phyloP scores from a whole-genome alignment of 2,329 filamentous ascomycete species.

The Trichothecium sympodiale region DNA sequence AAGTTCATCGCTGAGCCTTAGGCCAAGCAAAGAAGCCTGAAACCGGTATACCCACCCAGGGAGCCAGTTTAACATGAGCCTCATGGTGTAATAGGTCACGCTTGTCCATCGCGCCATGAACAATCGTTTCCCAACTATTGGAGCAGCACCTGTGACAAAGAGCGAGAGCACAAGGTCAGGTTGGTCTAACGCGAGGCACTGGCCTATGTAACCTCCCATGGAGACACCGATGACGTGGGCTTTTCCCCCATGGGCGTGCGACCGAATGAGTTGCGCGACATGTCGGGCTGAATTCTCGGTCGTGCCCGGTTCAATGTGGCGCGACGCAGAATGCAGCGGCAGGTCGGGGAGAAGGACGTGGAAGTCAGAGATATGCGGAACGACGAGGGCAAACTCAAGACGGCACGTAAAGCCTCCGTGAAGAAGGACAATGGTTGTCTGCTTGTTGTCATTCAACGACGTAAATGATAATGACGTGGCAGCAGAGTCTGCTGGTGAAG shows the following conservation, averaged over 20 bases:
- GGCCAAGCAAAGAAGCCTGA: slow-evolving; percentile 14
- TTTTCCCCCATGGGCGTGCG: slow-evolving; percentile 19
- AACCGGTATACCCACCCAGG: slow-evolving; percentile 15
- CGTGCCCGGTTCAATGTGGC: slow-evolving; percentile 18
- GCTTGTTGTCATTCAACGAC: slow-evolving; percentile 16
- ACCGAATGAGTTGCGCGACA: slow-evolving; percentile 22
- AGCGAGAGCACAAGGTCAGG: slow-evolving; percentile 22
- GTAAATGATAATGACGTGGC: slow-evolving; percentile 1
- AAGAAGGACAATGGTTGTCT: slow-evolving; percentile 18
- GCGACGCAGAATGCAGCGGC: slow-evolving; percentile 25
- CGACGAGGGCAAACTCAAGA: slow-evolving; percentile 22
- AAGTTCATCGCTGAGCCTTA: slow-evolving; percentile 16
- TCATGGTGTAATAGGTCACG: slow-evolving; percentile 15
- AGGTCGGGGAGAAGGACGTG: slow-evolving; percentile 28
- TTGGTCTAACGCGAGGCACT: slow-evolving; percentile 19
- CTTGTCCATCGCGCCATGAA: slow-evolving; percentile 15
- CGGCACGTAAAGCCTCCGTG: slow-evolving; percentile 20
- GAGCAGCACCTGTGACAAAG: slow-evolving; percentile 22
- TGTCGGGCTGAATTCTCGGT: slow-evolving; percentile 17
- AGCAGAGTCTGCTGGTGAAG: slow-evolving; percentile 1
- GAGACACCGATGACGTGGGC: slow-evolving; percentile 30
- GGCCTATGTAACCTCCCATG: slow-evolving; percentile 24
- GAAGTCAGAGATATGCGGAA: slow-evolving; percentile 21
- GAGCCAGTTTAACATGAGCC: slow-evolving; percentile 14
- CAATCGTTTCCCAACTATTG: slow-evolving; percentile 13